Evolutionary conservation across 139 green algal genomes (phyloP), one percentile per base, ranked within the genome.

Genomic region (Zygnema circumcarinatum): DNA sequence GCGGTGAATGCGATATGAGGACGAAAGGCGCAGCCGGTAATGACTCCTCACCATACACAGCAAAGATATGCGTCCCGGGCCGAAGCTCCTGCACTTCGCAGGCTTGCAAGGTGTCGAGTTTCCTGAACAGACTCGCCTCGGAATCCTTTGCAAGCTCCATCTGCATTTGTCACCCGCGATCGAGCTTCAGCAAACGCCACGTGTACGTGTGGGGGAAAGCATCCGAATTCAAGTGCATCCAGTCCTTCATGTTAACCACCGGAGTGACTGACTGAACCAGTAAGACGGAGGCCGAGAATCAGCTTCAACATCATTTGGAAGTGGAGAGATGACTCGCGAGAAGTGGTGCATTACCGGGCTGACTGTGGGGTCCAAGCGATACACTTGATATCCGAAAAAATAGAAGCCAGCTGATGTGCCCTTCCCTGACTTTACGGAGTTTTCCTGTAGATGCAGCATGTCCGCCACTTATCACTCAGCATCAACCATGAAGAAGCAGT

Each of bases 381-480:
- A 86, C 25, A 84, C n/a, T 31, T 90, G 39, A 38, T 87, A 90
- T 36, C 74, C 29, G 25, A 90, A 33, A 38, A 90, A 90, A 35
- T 84, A 90, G 62, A 89, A 82, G 22, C 85, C 85, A 32, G 85
- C 85, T 81, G 85, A 22, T 29, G 85, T 85, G 20, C 47, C n/a
- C 54, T 89, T 90, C 25, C 85, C 85, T 22, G 32, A 39, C 81
- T 89, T 90, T 29, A 87, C 84, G 33, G 39, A 83, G 79, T 90
- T 73, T 35, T 90, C 85, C 78, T 84, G 78, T 32, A 35, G 52
- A 79, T 21, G 40, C 21, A 16, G 29, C 21, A 36, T 36, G n/a
- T n/a, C 29, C 56, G 56, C 56, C 29, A 29, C 56, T 72, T 72
- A 29, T 35, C 29, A 72, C 29, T 29, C 56, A 29, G 31, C 68